A percentile compares a stretch with the other conserved stretches of the same genome.
Conservation (phyloP, 2,329 filamentous ascomycete species). For the Cordyceps tenuipes region DNA sequence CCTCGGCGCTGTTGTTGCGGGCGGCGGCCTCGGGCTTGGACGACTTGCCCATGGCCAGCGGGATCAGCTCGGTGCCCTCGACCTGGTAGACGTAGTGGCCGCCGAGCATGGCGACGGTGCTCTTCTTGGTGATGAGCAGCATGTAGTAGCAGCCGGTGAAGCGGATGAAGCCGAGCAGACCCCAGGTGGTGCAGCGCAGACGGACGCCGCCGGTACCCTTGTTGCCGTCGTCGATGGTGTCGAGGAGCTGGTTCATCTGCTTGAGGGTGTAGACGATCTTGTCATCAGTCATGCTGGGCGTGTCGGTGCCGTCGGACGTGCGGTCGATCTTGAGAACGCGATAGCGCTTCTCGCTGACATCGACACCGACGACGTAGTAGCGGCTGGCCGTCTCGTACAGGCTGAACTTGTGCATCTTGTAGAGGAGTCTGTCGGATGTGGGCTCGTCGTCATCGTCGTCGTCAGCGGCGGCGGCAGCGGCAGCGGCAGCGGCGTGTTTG, state of each 20-base stretch:
- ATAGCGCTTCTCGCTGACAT: slow-evolving; percentile 81
- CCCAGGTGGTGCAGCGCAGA: slow-evolving; percentile 86
- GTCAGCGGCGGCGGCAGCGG: too few species aligned
- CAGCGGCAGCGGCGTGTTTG: slow-evolving; percentile 17
- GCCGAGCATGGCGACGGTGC: slow-evolving; percentile 90
- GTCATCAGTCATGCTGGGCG: slow-evolving; percentile 82
- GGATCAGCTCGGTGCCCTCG: slow-evolving; percentile 85
- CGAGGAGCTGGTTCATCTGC: slow-evolving; percentile 88
- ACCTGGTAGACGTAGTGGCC: slow-evolving; percentile 95
- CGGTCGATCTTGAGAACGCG: slow-evolving; percentile 92
- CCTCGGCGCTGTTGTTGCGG: slow-evolving; percentile 62
- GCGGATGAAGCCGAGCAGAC: slow-evolving; percentile 85
- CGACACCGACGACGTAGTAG: slow-evolving; percentile 90
- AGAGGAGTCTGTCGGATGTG: slow-evolving; percentile 31
- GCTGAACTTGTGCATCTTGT: slow-evolving; percentile 92
- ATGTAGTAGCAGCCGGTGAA: slow-evolving; percentile 97
- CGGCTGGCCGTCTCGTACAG: slow-evolving; percentile 89
- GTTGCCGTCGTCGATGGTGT: slow-evolving; percentile 92
- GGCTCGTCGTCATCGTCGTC: slow-evolving; percentile 25
- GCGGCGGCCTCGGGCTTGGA: slow-evolving; percentile 54
- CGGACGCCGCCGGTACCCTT: slow-evolving; percentile 83
- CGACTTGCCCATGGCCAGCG: slow-evolving; percentile 68
- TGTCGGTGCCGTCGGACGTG: slow-evolving; percentile 67
- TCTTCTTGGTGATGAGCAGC: slow-evolving; percentile 91
- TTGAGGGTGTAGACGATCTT: slow-evolving; percentile 88